These are phyloP conservation scores for Ceratocystis harringtonii DNA, from an alignment of 2,329 filamentous ascomycete species.

Conservation along the genomic window DNA sequence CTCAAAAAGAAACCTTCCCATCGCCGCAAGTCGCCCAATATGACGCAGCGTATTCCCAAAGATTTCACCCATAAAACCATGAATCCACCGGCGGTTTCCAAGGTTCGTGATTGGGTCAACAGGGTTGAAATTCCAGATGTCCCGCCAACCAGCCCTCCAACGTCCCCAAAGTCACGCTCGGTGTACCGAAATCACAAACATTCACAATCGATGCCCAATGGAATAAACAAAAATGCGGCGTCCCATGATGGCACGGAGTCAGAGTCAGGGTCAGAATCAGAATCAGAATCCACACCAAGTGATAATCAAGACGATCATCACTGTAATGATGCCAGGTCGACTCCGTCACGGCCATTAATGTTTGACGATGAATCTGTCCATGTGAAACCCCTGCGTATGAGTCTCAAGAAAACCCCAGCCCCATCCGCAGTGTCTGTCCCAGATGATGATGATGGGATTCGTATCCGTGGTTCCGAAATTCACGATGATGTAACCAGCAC, in stretches of 20 bases:
- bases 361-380: conserved; percentile 12
- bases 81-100: conserved; percentile 42
- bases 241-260: conserved; percentile 1
- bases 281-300: not conserved
- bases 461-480: conserved; percentile 17
- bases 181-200: conserved; percentile 11
- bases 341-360: not conserved
- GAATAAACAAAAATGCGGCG: conserved; percentile 6
- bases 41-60: conserved; percentile 34
- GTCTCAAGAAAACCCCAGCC: conserved; percentile 4
- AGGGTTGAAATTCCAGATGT: conserved; percentile 37
- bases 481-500: conserved; percentile 6
- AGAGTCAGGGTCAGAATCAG: conserved; percentile 5
- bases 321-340: not conserved
- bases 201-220: conserved; percentile 13
- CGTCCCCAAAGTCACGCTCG: conserved; percentile 5
- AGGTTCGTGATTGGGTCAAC: conserved; percentile 47
- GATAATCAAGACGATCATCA: conserved; percentile 4
- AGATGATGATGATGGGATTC: conserved; percentile 23
- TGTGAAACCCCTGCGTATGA: conserved; percentile 12
- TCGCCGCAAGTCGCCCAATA: conserved; percentile 20
- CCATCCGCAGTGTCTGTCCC: conserved; percentile 20
- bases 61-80: conserved; percentile 40
- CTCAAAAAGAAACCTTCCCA: conserved; percentile 33
- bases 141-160: not conserved